Evolutionary conservation across 2,329 filamentous ascomycete species (phyloP).

Genomic region (Monosporascus sp.): DNA sequence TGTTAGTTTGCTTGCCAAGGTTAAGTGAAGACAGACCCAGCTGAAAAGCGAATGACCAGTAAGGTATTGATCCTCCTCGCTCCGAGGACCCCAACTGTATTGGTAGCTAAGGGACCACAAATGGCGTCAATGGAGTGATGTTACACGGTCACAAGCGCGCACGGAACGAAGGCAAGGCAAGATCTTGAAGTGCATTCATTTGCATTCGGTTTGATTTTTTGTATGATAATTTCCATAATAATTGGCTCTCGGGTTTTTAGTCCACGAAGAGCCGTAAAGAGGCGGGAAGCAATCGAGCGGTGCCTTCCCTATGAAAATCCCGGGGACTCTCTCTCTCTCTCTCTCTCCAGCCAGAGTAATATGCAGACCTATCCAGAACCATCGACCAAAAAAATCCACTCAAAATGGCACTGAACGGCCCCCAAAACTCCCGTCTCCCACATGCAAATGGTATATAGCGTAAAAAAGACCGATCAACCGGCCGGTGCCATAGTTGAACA

Average conservation of each 20-base stretch:
- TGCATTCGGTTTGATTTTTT: conserved; percentile 10
- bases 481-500: conserved; percentile 7
- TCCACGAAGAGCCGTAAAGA: conserved; percentile 18
- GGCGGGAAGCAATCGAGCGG: conserved; percentile 24
- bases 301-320: conserved; percentile 15
- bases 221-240: conserved; percentile 14
- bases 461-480: conserved; percentile 11
- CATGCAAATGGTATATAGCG: conserved; percentile 22
- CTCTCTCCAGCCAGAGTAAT: conserved; percentile 6
- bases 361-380: conserved; percentile 19
- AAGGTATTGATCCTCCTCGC: too few relatives aligned
- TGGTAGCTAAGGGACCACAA: too few relatives aligned
- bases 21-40: too few relatives aligned
- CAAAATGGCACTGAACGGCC: conserved; percentile 7
- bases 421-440: conserved; percentile 16
- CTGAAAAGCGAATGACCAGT: too few relatives aligned
- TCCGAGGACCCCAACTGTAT: too few relatives aligned
- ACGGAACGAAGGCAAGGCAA: neutral
- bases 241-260: conserved; percentile 11
- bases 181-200: neutral
- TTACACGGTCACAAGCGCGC: neutral
- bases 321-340: conserved; percentile 4
- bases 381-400: conserved; percentile 5
- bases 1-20: too few relatives aligned
- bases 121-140: too few relatives aligned